Evolutionary conservation across 768 basidiomycete genomes (phyloP).

Genomic region (Kwoniella mangroviensis): DNA sequence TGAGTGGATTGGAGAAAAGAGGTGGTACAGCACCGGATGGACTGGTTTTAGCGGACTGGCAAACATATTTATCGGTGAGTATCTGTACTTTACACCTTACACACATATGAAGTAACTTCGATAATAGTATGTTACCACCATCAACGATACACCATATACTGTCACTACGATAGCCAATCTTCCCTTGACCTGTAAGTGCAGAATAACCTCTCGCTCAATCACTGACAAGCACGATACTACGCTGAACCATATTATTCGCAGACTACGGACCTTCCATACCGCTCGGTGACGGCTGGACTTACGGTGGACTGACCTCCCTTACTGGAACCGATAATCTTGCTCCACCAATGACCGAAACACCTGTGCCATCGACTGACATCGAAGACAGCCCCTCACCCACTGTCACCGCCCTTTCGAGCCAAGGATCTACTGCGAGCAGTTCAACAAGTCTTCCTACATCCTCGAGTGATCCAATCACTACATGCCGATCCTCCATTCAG

Average conservation of each 20-base stretch:
- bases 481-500: background rate
- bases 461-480: background rate
- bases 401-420: background rate
- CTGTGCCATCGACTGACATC: background rate
- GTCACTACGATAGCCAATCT: constrained; percentile 34
- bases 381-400: background rate
- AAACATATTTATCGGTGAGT: constrained; percentile 39
- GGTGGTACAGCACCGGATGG: constrained; percentile 34
- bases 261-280: constrained; percentile 48
- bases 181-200: constrained; percentile 38
- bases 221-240: background rate
- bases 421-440: background rate
- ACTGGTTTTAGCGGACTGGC: constrained; percentile 39
- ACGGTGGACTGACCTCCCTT: constrained; percentile 41
- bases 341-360: background rate
- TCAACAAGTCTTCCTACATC: background rate
- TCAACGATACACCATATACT: constrained; percentile 22
- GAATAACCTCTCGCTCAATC: too few relatives aligned
- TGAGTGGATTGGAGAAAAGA: background rate
- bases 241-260: background rate
- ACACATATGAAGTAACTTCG: background rate
- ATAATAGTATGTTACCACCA: constrained; percentile 16
- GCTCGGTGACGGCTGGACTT: constrained; percentile 38
- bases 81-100: background rate
- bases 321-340: constrained; percentile 6